These are phyloP conservation scores for Stramenopiles sp. DNA, from an alignment of 352 stramenopile species.

Conservation along the genomic window DNA sequence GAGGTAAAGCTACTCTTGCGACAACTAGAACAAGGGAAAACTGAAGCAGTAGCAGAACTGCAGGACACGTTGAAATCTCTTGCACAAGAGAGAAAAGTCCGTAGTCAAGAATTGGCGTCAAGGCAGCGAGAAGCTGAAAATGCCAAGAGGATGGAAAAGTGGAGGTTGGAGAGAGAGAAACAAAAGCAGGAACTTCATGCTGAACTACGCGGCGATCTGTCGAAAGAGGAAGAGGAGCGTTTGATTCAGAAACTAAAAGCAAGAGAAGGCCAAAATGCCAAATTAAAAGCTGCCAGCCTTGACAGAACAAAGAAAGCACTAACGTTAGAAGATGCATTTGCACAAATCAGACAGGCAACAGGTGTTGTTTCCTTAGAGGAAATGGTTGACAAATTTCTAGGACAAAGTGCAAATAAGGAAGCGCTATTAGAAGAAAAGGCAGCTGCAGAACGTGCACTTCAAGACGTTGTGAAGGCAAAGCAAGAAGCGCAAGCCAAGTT, in stretches of 20 bases:
- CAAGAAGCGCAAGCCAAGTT: constrained; percentile 28
- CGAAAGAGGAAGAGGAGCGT: constrained; percentile 25
- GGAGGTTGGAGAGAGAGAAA: constrained; percentile 28
- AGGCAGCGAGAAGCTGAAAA: constrained; percentile 27
- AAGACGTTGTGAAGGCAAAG: constrained; percentile 27
- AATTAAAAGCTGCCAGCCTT: constrained; percentile 15
- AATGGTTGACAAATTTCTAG: constrained; percentile 36
- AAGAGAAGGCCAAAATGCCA: constrained; percentile 19
- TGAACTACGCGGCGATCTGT: constrained; percentile 24
- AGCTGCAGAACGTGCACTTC: constrained; percentile 30
- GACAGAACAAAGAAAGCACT: constrained; percentile 20
- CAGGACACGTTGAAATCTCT: constrained; percentile 24
- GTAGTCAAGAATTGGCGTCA: constrained; percentile 20
- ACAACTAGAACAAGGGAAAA: too few relatives aligned
- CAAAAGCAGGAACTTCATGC: constrained; percentile 21
- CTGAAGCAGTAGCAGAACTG: constrained; percentile 29
- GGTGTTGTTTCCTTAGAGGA: constrained; percentile 36
- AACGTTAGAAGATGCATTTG: constrained; percentile 32
- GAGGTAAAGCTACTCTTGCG: constrained; percentile 31
- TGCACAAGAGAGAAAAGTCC: constrained; percentile 24
- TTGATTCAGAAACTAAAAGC: constrained; percentile 21
- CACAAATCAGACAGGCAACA: constrained; percentile 31
- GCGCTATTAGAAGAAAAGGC: constrained; percentile 27
- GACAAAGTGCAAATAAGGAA: constrained; percentile 26
- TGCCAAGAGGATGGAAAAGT: constrained; percentile 33